Conservation (phyloP, 352 stramenopile genomes). For the Phytophthora cajani region DNA sequence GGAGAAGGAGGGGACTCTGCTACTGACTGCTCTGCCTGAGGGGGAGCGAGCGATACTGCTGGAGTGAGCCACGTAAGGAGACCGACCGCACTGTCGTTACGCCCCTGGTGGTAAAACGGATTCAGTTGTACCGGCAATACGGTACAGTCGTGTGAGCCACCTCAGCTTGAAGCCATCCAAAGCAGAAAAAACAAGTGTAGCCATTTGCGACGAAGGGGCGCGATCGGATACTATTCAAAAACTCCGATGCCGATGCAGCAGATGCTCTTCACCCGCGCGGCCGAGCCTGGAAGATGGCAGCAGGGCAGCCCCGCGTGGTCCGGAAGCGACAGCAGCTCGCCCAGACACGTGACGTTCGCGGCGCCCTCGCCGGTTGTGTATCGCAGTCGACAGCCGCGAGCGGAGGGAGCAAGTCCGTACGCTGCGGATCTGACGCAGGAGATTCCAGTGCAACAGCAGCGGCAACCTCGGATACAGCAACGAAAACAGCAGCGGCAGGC, state of each 20-base stretch:
- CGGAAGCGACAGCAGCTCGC: slow-evolving; percentile 5
- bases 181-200: neutral
- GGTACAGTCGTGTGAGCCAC: neutral
- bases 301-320: neutral
- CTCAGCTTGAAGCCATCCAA: neutral
- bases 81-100: slow-evolving; percentile 18
- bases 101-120: neutral
- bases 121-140: neutral
- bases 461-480: neutral
- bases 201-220: neutral
- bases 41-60: slow-evolving; percentile 10
- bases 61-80: slow-evolving; percentile 14
- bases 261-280: neutral
- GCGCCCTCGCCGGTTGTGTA: slow-evolving; percentile 53
- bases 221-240: neutral
- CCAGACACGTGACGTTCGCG: slow-evolving; percentile 54
- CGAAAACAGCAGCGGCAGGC: neutral
- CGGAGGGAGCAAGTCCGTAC: slow-evolving; percentile 5
- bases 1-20: slow-evolving; percentile 26
- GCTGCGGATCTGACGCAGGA: slow-evolving; percentile 16
- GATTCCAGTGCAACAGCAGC: slow-evolving; percentile 6
- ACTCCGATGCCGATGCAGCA: neutral
- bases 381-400: slow-evolving; percentile 10
- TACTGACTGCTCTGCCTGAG: neutral
- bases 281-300: neutral